phyloP scores from a whole-genome alignment of 2,329 filamentous ascomycete species.

The Clonostachys byssicola region DNA sequence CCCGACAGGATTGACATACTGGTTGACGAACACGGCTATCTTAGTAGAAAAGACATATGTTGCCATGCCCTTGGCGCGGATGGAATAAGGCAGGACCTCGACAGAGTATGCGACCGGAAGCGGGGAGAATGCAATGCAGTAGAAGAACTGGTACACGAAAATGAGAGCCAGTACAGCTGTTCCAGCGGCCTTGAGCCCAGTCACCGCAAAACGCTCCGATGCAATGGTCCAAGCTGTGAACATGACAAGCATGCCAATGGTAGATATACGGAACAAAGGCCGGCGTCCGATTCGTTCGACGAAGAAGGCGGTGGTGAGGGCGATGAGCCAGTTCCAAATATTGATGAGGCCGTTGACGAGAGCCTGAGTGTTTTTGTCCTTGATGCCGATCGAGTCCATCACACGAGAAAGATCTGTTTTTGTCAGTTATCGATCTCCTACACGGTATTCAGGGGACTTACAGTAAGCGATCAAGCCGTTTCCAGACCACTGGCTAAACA shows the following conservation, averaged over 20 bases:
- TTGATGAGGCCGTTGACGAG: constrained; percentile 19
- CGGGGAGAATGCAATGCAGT: constrained; percentile 51
- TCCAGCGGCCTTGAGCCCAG: constrained; percentile 16
- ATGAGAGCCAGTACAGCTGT: constrained; percentile 25
- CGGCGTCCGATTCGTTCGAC: constrained; percentile 20
- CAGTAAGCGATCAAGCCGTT: constrained; percentile 24
- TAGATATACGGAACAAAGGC: constrained; percentile 21
- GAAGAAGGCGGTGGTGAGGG: constrained; percentile 15
- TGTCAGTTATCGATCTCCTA: constrained; percentile 19
- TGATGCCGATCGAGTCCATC: constrained; percentile 12
- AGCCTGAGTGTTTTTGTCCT: constrained; percentile 15
- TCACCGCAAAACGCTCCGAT: constrained; percentile 22
- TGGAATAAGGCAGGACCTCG: constrained; percentile 47
- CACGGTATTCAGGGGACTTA: constrained; percentile 1
- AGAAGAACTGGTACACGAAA: constrained; percentile 34
- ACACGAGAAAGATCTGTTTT: constrained; percentile 6
- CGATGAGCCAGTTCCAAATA: constrained; percentile 18
- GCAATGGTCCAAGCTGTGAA: constrained; percentile 27
- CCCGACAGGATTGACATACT: constrained; percentile 45
- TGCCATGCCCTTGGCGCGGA: constrained; percentile 44
- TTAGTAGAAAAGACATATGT: constrained; percentile 18
- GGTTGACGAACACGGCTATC: constrained; percentile 19
- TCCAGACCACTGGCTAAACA: constrained; percentile 33
- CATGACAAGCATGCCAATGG: constrained; percentile 18
- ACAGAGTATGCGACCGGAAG: constrained; percentile 44